Evolutionary conservation across 2,329 filamentous ascomycete genomes (phyloP), one percentile per base, ranked within the genome.

Genomic region (Orbilia blumenaviensis): DNA sequence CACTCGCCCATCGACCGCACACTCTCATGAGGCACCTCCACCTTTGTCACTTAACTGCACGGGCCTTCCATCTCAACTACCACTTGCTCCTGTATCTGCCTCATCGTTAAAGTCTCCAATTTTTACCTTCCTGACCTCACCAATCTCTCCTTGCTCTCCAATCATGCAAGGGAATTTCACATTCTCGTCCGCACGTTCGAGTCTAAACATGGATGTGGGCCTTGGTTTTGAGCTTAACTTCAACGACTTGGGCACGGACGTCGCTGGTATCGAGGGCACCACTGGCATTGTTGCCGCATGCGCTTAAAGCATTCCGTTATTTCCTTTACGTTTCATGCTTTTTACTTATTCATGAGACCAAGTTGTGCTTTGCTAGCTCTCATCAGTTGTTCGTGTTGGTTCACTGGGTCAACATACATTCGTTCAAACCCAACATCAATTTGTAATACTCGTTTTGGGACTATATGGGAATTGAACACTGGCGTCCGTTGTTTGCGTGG

Each of bases 71-170:
- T 41, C 48, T 5, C 58, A 34, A 12, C 48, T 66, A 3, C 48
- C 58, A 36, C 63, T 42, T 38, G 58, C 58, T 66, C 62, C 50
- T 16, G 14, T 25, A 16, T 64, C 64, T 41, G 58, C 58, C 14
- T 32, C 64, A 8, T 69, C 64, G 2, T 41, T 76, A 23, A 76
- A 76, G 21, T 76, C 72, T 14, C 58, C 64, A 0, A 69, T 69
- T 29, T 38, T 75, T 21, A 58, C 64, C 25, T 76, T 68, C 23
- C 50, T 75, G 23, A 42, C 63, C n/a, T 68, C 71, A 12, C 71
- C 72, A 32, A 76, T 76, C 1, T 76, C 72, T 16, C 72, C 72
- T 27, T 76, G 58, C 38, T 69, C 72, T 61, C 72, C 72, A 21
- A 46, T 46, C 6, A 32, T 54, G 34, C 72, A 41, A n/a, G 60